phyloP scores from a whole-genome alignment of 1,139 yeast species.

The Kodamaea fungicola region DNA sequence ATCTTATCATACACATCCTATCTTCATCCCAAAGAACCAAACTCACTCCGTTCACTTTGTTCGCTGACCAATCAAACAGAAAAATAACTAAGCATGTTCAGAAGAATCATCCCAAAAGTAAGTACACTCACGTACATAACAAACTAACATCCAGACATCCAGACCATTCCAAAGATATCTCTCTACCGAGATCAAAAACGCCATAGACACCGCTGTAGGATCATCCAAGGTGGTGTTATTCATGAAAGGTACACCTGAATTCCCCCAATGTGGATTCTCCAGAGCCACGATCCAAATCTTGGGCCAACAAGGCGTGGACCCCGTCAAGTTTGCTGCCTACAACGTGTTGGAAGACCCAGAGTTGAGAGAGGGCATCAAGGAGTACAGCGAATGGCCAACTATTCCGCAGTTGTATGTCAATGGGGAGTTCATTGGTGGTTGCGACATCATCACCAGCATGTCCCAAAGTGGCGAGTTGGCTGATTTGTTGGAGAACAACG shows the following conservation, averaged over 20 bases:
- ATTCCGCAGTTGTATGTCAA: slow-evolving; percentile 72
- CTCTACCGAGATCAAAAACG: slow-evolving; percentile 74
- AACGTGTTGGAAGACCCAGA: slow-evolving; percentile 94
- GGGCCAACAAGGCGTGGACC: slow-evolving; percentile 98
- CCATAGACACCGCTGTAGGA: slow-evolving; percentile 78
- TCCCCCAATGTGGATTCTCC: slow-evolving; percentile 97
- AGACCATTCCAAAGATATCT: slow-evolving; percentile 44
- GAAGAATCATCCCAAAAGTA: neutral
- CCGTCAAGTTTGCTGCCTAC: slow-evolving; percentile 92
- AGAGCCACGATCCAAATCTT: slow-evolving; percentile 89
- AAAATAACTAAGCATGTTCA: slow-evolving; percentile 1
- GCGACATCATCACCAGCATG: slow-evolving; percentile 92
- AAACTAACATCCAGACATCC: slow-evolving; percentile 9
- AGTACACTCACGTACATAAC: slow-evolving; percentile 1
- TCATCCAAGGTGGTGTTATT: slow-evolving; percentile 93
- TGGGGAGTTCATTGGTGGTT: slow-evolving; percentile 93
- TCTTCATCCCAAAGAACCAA: no score
- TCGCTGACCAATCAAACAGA: no score
- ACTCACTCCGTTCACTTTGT: no score
- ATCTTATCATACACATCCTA: no score
- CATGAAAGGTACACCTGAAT: slow-evolving; percentile 97
- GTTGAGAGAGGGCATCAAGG: slow-evolving; percentile 89
- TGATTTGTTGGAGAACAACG: slow-evolving; percentile 73
- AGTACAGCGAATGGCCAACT: slow-evolving; percentile 93
- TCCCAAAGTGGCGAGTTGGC: slow-evolving; percentile 89